These are phyloP conservation scores for Pseudopediastrum boryanum DNA, from an alignment of 139 green algal species.

Conservation along the genomic window DNA sequence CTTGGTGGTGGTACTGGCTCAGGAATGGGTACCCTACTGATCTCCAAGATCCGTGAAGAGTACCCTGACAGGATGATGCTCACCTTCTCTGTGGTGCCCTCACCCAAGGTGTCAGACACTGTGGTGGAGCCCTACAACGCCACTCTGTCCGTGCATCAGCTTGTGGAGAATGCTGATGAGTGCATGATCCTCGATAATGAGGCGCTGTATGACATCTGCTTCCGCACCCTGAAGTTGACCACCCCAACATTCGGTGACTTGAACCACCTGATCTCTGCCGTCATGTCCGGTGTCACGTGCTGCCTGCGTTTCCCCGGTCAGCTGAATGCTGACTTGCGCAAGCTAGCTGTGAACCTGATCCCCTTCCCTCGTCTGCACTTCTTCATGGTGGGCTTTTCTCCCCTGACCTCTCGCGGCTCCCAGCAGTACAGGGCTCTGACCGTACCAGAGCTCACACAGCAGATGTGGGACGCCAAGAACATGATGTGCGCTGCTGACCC, in stretches of 20 bases:
- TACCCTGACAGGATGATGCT: conserved; percentile 98
- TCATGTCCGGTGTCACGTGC: conserved; percentile 95
- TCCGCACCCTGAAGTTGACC: conserved; percentile 96
- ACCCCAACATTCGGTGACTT: conserved; percentile 94
- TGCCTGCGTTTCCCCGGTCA: conserved; percentile 95
- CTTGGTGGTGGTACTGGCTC: conserved; percentile 96
- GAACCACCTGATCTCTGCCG: conserved; percentile 95
- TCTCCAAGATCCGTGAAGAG: conserved; percentile 97
- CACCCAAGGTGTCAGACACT: conserved; percentile 98
- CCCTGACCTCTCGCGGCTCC: conserved; percentile 88
- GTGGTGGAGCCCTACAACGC: conserved; percentile 99
- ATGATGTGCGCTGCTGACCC: conserved; percentile 98
- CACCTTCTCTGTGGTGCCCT: conserved; percentile 98
- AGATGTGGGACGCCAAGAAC: conserved; percentile 99
- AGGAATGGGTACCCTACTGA: conserved; percentile 97
- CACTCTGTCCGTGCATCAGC: conserved; percentile 97
- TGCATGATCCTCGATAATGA: conserved; percentile 94
- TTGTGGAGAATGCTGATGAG: conserved; percentile 97
- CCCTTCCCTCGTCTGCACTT: conserved; percentile 97
- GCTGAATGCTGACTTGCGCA: conserved; percentile 92
- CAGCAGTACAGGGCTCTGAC: conserved; percentile 94
- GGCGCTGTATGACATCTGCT: conserved; percentile 97
- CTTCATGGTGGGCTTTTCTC: conserved; percentile 97
- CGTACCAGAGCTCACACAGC: conserved; percentile 92
- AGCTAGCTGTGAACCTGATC: conserved; percentile 94